Conservation (phyloP, 441 rosid species). For the Isatis lusitanica region DNA sequence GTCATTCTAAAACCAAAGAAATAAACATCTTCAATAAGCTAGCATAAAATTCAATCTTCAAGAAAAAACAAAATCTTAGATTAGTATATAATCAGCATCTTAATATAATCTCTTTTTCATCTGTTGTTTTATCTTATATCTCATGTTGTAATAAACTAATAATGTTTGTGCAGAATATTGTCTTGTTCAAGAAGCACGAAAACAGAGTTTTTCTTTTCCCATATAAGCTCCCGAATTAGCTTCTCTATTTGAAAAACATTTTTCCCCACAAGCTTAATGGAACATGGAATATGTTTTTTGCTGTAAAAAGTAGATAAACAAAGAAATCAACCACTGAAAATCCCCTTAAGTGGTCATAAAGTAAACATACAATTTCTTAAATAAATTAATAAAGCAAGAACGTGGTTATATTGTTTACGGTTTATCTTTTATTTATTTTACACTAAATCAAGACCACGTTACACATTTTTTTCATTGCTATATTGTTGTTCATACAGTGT, state of each 20-base stretch:
- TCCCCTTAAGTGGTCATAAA: no score
- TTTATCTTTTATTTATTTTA: no score
- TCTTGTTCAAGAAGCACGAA: neutral
- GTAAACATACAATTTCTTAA: no score
- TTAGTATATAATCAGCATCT: no score
- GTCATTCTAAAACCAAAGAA: constrained; percentile 20
- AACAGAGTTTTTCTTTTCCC: neutral
- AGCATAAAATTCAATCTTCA: constrained; percentile 3
- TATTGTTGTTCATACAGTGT: no score
- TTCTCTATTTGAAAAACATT: neutral
- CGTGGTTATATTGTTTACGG: no score
- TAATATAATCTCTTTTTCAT: neutral
- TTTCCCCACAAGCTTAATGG: neutral
- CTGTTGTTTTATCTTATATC: neutral
- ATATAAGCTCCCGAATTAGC: neutral
- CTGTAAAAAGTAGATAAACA: neutral
- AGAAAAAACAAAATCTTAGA: neutral
- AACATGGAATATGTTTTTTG: neutral
- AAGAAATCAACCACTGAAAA: no score
- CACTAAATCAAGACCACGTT: no score
- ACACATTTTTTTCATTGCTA: no score
- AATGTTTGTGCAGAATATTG: neutral
- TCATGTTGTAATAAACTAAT: neutral
- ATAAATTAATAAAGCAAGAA: no score
- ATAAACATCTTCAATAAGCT: constrained; percentile 30